Evolutionary conservation across 805 yeast genomes (phyloP), one percentile per base, ranked within the genome.

Genomic region (Ogataea wickerhamii): DNA sequence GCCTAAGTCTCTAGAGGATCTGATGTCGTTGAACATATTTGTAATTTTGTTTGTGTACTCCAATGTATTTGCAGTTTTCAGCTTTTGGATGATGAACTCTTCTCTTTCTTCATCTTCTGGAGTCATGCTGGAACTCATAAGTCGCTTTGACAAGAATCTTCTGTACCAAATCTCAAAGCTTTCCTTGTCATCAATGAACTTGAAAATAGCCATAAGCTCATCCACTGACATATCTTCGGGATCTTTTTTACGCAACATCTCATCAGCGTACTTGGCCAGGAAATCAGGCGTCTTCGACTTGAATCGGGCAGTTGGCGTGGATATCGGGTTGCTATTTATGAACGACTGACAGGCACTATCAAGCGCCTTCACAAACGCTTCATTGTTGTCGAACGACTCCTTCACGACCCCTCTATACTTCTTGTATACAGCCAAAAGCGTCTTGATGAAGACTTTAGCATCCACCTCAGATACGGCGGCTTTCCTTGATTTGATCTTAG

Each of bases 41-140:
- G 95, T 85, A 61, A 93, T 85, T 61, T 89, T 91, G 38, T 87
- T 82, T 1, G 98, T 89, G 61, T 91, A 93, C 56, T 93, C 98
- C 58, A 82, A 71, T 14, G 95, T 87, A 62, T 93, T 91, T 43
- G 84, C 95, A 41, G 84, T 83, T 59, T 88, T 94, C 48, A 93
- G 73, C 53, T 85, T 78, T 53, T 87, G 87, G 44, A 93, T 87
- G 46, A 93, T 80, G 41, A 76, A 65, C 49, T 87, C 91, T 65
- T 93, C 99, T 46, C 79, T 75, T 47, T 83, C 91, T 41, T 86
- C 95, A 24, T 87, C 81, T 31, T 85, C 81, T 3, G 95, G 83
- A 14, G 93, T 78, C 51, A 88, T 84, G 56, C 84, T 82, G n/a
- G 59, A 52, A 30, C 56, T 52, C 53, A 93, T 89, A 51, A 93